phyloP scores from a whole-genome alignment of 345 rosid genomes.

The Linum usitatissimum region DNA sequence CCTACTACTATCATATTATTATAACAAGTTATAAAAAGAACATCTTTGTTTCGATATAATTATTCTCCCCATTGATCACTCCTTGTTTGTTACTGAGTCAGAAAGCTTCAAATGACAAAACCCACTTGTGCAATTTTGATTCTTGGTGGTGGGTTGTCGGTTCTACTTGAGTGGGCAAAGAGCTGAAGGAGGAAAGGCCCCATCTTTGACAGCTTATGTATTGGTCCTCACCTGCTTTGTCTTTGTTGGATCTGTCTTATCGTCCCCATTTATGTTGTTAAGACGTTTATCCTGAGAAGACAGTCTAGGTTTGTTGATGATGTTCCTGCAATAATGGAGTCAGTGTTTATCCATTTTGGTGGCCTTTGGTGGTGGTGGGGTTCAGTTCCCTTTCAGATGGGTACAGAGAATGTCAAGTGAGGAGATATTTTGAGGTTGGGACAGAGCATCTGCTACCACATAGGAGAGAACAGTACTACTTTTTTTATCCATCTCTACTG shows the following conservation, averaged over 20 bases:
- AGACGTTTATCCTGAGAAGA: too few species aligned
- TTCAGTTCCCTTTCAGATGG: background rate
- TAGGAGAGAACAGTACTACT: background rate
- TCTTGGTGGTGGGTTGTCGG: too few species aligned
- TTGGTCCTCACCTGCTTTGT: too few species aligned
- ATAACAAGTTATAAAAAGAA: background rate
- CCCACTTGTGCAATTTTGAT: too few species aligned
- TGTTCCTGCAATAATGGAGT: background rate
- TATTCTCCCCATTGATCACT: background rate
- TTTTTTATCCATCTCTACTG: background rate
- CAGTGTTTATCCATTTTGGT: background rate
- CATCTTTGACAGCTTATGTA: too few species aligned
- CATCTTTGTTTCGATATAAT: background rate
- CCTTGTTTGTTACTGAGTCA: too few species aligned
- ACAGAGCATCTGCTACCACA: background rate
- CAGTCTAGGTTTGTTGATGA: background rate
- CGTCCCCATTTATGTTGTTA: too few species aligned
- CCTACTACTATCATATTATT: background rate
- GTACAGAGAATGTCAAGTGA: background rate
- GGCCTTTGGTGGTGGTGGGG: background rate
- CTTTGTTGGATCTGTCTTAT: too few species aligned
- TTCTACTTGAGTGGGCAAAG: too few species aligned
- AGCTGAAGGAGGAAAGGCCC: too few species aligned
- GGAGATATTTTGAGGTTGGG: background rate
- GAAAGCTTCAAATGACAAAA: too few species aligned